Conservation (phyloP, 2,329 filamentous ascomycete genomes). For the Dactylellina leptospora region DNA sequence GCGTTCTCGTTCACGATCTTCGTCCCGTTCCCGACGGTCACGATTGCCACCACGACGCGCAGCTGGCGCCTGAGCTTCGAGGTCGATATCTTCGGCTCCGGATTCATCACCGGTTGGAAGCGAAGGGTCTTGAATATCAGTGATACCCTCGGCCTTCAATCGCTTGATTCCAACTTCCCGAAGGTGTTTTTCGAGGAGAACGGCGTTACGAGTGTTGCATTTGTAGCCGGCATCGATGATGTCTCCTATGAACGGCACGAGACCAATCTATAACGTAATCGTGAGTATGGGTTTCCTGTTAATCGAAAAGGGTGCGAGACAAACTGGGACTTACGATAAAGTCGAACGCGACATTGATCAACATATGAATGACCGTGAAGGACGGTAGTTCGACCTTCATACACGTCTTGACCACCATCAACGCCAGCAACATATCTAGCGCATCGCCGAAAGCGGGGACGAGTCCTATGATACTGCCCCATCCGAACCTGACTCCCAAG, state of each 20-base stretch:
- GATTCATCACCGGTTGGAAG: slow-evolving; percentile 38
- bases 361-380: slow-evolving; percentile 73
- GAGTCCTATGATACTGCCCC: slow-evolving; percentile 84
- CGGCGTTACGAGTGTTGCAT: slow-evolving; percentile 76
- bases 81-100: slow-evolving; percentile 29
- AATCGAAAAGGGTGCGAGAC: neutral
- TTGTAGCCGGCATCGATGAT: slow-evolving; percentile 76
- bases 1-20: neutral
- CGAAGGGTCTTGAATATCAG: slow-evolving; percentile 15
- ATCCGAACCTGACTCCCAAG: slow-evolving; percentile 84
- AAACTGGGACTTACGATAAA: slow-evolving; percentile 63
- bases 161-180: slow-evolving; percentile 71
- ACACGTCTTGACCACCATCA: slow-evolving; percentile 78
- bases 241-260: slow-evolving; percentile 80
- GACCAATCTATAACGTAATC: slow-evolving; percentile 65
- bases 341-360: slow-evolving; percentile 79
- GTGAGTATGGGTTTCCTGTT: neutral
- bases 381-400: slow-evolving; percentile 77
- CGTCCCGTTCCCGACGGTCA: slow-evolving; percentile 10
- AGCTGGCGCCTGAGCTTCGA: slow-evolving; percentile 37
- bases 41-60: slow-evolving; percentile 12
- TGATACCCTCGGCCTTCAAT: slow-evolving; percentile 38
- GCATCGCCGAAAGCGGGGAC: slow-evolving; percentile 81
- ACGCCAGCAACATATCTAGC: slow-evolving; percentile 75
- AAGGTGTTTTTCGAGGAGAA: slow-evolving; percentile 73